Percentiles rank a stretch among this genome's conserved stretches.
phyloP scores from a whole-genome alignment of 2,329 filamentous ascomycete species.

The Cladosporium velox region DNA sequence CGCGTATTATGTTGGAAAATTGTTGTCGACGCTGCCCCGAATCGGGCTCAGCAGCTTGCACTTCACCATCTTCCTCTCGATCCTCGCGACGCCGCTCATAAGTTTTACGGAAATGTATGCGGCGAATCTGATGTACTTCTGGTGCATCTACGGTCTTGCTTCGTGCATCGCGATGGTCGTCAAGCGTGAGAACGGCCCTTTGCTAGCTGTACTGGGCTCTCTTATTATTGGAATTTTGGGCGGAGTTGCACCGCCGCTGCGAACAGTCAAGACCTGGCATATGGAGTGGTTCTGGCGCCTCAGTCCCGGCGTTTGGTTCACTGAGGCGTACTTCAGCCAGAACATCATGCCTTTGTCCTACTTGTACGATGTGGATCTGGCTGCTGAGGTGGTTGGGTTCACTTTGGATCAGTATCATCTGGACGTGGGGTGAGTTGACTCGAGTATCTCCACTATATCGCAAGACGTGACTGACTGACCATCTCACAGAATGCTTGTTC shows the following conservation, averaged over 20 bases:
- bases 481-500: slow-evolving; percentile 29
- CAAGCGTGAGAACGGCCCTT: slow-evolving; percentile 58
- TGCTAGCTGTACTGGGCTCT: slow-evolving; percentile 57
- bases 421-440: slow-evolving; percentile 40
- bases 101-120: slow-evolving; percentile 52
- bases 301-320: slow-evolving; percentile 58
- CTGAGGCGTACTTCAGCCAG: slow-evolving; percentile 58
- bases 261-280: slow-evolving; percentile 54
- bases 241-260: slow-evolving; percentile 55
- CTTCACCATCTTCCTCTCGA: slow-evolving; percentile 54
- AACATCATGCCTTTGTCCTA: slow-evolving; percentile 53
- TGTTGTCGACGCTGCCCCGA: slow-evolving; percentile 53
- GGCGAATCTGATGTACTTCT: slow-evolving; percentile 59
- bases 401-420: slow-evolving; percentile 47
- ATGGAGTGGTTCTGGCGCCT: slow-evolving; percentile 58
- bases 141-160: slow-evolving; percentile 59
- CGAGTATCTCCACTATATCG: neutral
- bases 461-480: neutral
- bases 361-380: slow-evolving; percentile 54
- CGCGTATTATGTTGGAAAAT: slow-evolving; percentile 61
- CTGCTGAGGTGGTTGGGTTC: slow-evolving; percentile 49
- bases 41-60: slow-evolving; percentile 56
- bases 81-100: slow-evolving; percentile 55
- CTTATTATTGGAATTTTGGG: slow-evolving; percentile 58
- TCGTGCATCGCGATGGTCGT: slow-evolving; percentile 56